A percentile compares a stretch with the other conserved stretches of the same genome.
Conservation (phyloP, 306 rosid genomes). For the Prunus campanulata region DNA sequence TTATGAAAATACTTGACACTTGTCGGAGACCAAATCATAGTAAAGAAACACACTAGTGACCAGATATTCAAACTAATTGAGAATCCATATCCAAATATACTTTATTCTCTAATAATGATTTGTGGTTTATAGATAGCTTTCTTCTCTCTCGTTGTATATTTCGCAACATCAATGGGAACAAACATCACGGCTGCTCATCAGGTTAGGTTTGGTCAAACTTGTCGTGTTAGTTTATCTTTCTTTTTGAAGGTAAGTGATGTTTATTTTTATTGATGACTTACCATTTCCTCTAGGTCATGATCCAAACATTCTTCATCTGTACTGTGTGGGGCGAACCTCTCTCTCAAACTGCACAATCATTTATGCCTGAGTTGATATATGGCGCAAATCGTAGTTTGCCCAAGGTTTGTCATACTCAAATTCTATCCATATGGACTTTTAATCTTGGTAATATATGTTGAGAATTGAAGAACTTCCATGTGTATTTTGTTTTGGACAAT, state of each 20-base stretch:
- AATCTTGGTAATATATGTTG: background rate
- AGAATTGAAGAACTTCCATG: background rate
- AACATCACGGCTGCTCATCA: constrained; percentile 90
- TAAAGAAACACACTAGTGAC: background rate
- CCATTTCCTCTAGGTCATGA: constrained; percentile 65
- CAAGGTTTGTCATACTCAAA: constrained; percentile 54
- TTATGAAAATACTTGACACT: background rate
- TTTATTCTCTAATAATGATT: constrained; percentile 7
- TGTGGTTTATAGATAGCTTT: constrained; percentile 64
- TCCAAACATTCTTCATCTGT: constrained; percentile 70
- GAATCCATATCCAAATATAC: background rate
- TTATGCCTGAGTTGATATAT: constrained; percentile 79
- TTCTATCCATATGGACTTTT: background rate
- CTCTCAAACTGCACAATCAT: constrained; percentile 90
- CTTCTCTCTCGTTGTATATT: constrained; percentile 65
- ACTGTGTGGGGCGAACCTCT: constrained; percentile 98
- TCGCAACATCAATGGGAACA: constrained; percentile 86
- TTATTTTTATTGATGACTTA: constrained; percentile 16
- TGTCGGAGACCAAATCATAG: background rate
- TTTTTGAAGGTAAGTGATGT: constrained; percentile 14
- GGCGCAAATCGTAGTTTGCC: constrained; percentile 64
- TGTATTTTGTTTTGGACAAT: background rate
- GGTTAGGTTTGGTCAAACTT: constrained; percentile 38
- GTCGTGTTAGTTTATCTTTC: constrained; percentile 20
- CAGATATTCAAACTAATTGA: background rate